Percentiles rank a stretch among this genome's conserved stretches.
Evolutionary conservation across 139 green algal species (phyloP).

Genomic region (Ulvella scutata): DNA sequence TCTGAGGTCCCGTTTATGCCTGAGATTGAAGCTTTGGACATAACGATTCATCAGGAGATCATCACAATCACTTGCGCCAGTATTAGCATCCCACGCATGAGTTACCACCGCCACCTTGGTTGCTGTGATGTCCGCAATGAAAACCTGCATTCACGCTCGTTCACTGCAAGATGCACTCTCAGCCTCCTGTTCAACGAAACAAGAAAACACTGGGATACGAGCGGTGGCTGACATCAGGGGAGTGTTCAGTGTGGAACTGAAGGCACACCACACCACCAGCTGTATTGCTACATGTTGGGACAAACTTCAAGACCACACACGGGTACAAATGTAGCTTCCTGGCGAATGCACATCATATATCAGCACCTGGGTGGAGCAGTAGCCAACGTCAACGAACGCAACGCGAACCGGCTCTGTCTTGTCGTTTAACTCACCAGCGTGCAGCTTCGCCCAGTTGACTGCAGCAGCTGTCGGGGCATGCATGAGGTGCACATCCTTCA

Average conservation of each 20-base stretch:
- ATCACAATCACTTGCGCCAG: neutral
- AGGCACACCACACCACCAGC: neutral
- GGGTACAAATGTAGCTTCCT: too few relatives aligned
- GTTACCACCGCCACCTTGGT: neutral
- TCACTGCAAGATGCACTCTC: neutral
- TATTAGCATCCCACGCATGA: neutral
- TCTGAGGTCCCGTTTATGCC: neutral
- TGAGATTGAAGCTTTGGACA: neutral
- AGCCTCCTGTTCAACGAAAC: neutral
- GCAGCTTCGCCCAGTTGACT: neutral
- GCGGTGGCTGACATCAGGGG: neutral
- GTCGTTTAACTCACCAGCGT: neutral
- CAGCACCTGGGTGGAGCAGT: neutral
- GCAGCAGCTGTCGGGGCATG: neutral
- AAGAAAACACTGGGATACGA: neutral
- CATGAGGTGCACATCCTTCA: neutral
- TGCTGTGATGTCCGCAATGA: neutral
- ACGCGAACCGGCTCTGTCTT: neutral
- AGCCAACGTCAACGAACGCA: neutral
- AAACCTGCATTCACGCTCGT: neutral
- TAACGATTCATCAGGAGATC: neutral
- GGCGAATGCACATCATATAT: too few relatives aligned
- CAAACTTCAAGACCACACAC: neutral
- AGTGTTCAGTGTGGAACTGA: neutral
- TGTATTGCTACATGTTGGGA: neutral